Conservation (phyloP, 805 yeast species). For the Schwanniomyces sp. region DNA sequence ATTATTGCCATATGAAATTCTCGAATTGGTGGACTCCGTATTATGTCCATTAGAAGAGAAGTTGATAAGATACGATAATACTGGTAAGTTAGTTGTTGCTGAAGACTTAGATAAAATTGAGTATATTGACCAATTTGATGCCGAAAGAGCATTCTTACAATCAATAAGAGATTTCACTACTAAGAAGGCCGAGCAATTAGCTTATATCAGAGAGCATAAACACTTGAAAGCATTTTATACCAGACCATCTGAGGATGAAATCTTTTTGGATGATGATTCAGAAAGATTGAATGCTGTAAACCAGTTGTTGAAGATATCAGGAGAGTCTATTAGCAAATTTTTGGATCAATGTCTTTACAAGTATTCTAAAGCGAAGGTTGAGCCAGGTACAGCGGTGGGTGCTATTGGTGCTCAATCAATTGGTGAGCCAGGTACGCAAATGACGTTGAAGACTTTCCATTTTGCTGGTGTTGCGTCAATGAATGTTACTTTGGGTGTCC, state of each 20-base stretch:
- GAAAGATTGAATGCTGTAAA: slow-evolving; percentile 46
- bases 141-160: slow-evolving; percentile 80
- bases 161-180: slow-evolving; percentile 67
- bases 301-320: slow-evolving; percentile 69
- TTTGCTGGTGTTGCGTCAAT: slow-evolving; percentile 99
- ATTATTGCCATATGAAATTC: slow-evolving; percentile 69
- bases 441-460: slow-evolving; percentile 92
- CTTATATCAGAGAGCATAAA: slow-evolving; percentile 53
- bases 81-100: slow-evolving; percentile 52
- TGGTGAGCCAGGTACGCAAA: slow-evolving; percentile 99
- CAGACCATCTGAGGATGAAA: slow-evolving; percentile 40
- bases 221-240: slow-evolving; percentile 48
- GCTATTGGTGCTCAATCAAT: slow-evolving; percentile 99
- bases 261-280: slow-evolving; percentile 33
- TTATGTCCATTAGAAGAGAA: slow-evolving; percentile 60
- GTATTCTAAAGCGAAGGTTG: slow-evolving; percentile 87
- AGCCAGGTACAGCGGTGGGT: slow-evolving; percentile 99
- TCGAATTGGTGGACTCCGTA: slow-evolving; percentile 51
- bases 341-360: slow-evolving; percentile 75
- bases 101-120: slow-evolving; percentile 54
- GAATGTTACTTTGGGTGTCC: slow-evolving; percentile 99
- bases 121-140: slow-evolving; percentile 80
- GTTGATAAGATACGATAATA: slow-evolving; percentile 68
- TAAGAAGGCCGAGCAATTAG: slow-evolving; percentile 57
- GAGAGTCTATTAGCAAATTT: slow-evolving; percentile 59